Evolutionary conservation across 768 basidiomycete species (phyloP).

Genomic region (Lentinus brumalis): DNA sequence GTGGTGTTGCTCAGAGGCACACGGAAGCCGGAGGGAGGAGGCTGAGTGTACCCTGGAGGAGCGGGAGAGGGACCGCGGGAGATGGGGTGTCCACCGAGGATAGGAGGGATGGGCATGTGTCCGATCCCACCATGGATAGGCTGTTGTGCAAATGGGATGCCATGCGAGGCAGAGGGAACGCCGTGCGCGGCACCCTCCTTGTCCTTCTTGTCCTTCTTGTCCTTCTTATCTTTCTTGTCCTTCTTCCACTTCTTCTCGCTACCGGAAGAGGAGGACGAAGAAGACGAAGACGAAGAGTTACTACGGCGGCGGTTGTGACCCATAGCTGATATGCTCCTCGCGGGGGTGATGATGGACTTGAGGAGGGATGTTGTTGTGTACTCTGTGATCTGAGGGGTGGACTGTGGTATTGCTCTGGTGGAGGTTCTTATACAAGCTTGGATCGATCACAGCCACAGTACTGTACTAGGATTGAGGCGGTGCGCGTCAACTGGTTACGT

Average conservation of each 20-base stretch:
- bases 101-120: constrained; percentile 14
- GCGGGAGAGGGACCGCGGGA: constrained; percentile 1
- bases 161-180: constrained; percentile 1
- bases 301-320: constrained; percentile 25
- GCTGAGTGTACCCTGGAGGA: constrained; percentile 13
- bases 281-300: constrained; percentile 25
- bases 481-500: no score
- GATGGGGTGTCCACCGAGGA: background rate
- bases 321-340: constrained; percentile 2
- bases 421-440: no score
- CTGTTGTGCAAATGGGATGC: background rate
- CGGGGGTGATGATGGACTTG: background rate
- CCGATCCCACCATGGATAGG: background rate
- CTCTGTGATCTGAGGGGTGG: background rate
- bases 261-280: constrained; percentile 22
- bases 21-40: constrained; percentile 69
- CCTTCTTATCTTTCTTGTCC: constrained; percentile 32
- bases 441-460: no score
- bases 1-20: constrained; percentile 49
- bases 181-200: constrained; percentile 17
- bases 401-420: no score
- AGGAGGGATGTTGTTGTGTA: background rate
- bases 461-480: no score
- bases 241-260: constrained; percentile 33
- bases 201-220: constrained; percentile 34